These are phyloP conservation scores for Geotrichum candidum DNA, from an alignment of 1,139 yeast genomes.

Conservation along the genomic window DNA sequence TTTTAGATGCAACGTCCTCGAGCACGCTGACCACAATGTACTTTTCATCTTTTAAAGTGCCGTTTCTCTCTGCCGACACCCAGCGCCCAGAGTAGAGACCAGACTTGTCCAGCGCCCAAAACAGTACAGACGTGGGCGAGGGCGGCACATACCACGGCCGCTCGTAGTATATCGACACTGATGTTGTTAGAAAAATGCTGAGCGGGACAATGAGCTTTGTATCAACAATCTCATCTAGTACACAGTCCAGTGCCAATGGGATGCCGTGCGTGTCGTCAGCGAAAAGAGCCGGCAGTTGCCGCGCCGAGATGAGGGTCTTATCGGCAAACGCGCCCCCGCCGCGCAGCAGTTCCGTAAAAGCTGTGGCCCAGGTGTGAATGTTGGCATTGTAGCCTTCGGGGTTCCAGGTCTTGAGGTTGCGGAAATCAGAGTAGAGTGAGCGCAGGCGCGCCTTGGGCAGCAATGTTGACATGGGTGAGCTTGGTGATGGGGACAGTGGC, in stretches of 20 bases:
- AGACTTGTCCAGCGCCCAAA: slow-evolving; percentile 22
- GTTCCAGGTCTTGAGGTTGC: slow-evolving; percentile 46
- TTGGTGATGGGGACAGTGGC: background rate
- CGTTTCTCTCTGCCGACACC: slow-evolving; percentile 23
- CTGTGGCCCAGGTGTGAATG: slow-evolving; percentile 53
- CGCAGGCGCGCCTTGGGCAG: slow-evolving; percentile 44
- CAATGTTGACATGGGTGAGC: background rate
- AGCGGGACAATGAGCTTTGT: slow-evolving; percentile 28
- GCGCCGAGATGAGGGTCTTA: slow-evolving; percentile 25
- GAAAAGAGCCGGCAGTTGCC: slow-evolving; percentile 28
- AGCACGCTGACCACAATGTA: slow-evolving; percentile 27
- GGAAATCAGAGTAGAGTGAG: slow-evolving; percentile 62
- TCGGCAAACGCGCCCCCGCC: slow-evolving; percentile 24
- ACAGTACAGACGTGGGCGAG: slow-evolving; percentile 7
- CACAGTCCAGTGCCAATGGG: slow-evolving; percentile 34
- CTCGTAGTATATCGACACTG: slow-evolving; percentile 7
- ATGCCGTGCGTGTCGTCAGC: slow-evolving; percentile 30
- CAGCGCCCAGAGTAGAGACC: slow-evolving; percentile 25
- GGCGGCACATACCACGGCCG: slow-evolving; percentile 12
- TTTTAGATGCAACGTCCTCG: slow-evolving; percentile 21
- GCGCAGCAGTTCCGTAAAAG: slow-evolving; percentile 30
- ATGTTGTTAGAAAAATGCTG: slow-evolving; percentile 16
- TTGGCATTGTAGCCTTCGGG: slow-evolving; percentile 70
- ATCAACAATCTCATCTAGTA: slow-evolving; percentile 32
- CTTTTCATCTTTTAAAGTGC: slow-evolving; percentile 25